phyloP scores from a whole-genome alignment of 371 early-diverging fungal species.

The Mucor plumbeus region DNA sequence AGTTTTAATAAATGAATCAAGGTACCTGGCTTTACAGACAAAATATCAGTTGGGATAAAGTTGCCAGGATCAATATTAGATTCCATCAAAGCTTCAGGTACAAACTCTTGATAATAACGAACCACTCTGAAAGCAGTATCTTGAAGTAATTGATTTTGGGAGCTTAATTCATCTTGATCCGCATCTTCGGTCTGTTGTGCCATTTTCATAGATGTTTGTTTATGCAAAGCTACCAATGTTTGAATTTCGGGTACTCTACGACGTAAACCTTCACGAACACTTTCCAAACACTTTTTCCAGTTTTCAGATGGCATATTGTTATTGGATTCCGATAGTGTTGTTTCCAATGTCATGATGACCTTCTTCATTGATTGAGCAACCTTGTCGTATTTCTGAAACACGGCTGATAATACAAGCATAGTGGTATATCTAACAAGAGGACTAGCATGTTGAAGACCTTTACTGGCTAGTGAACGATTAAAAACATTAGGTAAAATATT shows the following conservation, averaged over 20 bases:
- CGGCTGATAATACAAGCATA: slow-evolving; percentile 59
- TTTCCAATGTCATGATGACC: slow-evolving; percentile 37
- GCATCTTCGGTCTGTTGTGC: slow-evolving; percentile 32
- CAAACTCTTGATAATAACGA: slow-evolving; percentile 69
- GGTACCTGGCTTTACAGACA: slow-evolving; percentile 56
- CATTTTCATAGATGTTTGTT: slow-evolving; percentile 28
- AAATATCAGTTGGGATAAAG: slow-evolving; percentile 73
- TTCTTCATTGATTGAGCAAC: slow-evolving; percentile 42
- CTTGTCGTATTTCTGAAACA: slow-evolving; percentile 68
- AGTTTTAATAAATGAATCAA: slow-evolving; percentile 67
- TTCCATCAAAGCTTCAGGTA: slow-evolving; percentile 71
- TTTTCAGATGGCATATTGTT: slow-evolving; percentile 18
- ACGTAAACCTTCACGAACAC: slow-evolving; percentile 64
- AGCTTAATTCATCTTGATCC: slow-evolving; percentile 28
- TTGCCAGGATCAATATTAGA: slow-evolving; percentile 77
- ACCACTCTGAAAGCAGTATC: slow-evolving; percentile 66
- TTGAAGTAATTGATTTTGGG: slow-evolving; percentile 57
- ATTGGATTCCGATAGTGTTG: slow-evolving; percentile 3
- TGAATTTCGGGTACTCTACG: slow-evolving; percentile 80
- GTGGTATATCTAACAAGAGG: slow-evolving; percentile 72
- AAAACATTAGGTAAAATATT: slow-evolving; percentile 74
- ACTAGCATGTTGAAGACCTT: slow-evolving; percentile 74
- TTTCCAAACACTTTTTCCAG: slow-evolving; percentile 44
- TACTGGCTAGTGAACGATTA: slow-evolving; percentile 60
- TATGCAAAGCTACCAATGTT: slow-evolving; percentile 62